These are phyloP conservation scores for Sarocladium brachiariae DNA, from an alignment of 2,329 filamentous ascomycete genomes.

Conservation along the genomic window DNA sequence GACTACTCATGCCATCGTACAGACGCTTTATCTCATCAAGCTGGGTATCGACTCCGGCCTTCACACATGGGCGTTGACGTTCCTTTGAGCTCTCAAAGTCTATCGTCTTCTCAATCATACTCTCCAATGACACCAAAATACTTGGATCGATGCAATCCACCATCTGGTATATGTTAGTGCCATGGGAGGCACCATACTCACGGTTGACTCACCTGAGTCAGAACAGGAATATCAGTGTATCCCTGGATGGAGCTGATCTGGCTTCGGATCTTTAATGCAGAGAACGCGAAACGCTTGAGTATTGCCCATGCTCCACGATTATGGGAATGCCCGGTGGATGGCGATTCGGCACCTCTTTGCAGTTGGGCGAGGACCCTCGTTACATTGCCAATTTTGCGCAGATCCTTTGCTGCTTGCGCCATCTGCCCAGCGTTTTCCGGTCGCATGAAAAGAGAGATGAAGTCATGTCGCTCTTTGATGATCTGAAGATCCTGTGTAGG, in stretches of 20 bases:
- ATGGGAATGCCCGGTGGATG: constrained; percentile 42
- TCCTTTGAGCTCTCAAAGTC: constrained; percentile 74
- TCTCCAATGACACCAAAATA: constrained; percentile 59
- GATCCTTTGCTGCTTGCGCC: constrained; percentile 47
- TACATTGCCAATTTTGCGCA: constrained; percentile 73
- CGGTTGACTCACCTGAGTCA: constrained; percentile 39
- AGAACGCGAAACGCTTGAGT: constrained; percentile 64
- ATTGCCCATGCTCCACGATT: constrained; percentile 65
- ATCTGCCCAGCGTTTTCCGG: constrained; percentile 58
- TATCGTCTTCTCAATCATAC: constrained; percentile 64
- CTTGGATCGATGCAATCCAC: constrained; percentile 50
- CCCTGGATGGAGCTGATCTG: constrained; percentile 31
- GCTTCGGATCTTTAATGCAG: constrained; percentile 63
- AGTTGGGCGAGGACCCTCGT: constrained; percentile 61
- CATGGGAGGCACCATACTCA: no score
- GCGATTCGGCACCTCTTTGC: constrained; percentile 65
- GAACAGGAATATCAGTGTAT: constrained; percentile 14
- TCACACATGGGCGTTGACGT: constrained; percentile 66
- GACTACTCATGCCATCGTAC: constrained; percentile 69
- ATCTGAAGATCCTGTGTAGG: constrained; percentile 62
- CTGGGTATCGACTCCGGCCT: constrained; percentile 60
- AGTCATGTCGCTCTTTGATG: constrained; percentile 65
- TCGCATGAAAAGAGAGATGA: constrained; percentile 59
- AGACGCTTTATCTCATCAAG: constrained; percentile 72
- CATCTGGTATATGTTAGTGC: constrained; percentile 36